Percentiles rank a stretch among this genome's conserved stretches.
These are phyloP conservation scores for Trypanosoma scelopori DNA, from an alignment of 208 protist genomes.

Conservation along the genomic window DNA sequence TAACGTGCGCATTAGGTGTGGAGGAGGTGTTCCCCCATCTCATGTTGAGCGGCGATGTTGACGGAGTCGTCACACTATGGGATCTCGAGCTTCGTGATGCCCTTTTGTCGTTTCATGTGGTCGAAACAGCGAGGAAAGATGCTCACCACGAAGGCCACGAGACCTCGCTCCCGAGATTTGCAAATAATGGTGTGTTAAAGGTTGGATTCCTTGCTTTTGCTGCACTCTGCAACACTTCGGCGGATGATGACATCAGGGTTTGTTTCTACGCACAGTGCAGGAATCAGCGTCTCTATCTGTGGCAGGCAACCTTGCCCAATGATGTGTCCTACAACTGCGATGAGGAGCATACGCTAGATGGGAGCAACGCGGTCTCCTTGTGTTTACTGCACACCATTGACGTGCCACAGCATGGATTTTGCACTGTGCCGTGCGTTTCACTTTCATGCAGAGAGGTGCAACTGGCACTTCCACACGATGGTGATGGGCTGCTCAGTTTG, in stretches of 20 bases:
- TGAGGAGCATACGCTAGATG: conserved; percentile 6
- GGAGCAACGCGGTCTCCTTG: not conserved
- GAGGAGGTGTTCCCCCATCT: conserved; percentile 38
- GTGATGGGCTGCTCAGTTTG: conserved; percentile 43
- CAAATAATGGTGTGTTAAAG: conserved; percentile 30
- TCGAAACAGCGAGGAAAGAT: not conserved
- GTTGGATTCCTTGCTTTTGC: conserved; percentile 36
- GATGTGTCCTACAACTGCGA: not conserved
- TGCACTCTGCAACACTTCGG: not conserved
- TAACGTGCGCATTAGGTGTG: conserved; percentile 51
- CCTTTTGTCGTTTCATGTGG: conserved; percentile 40
- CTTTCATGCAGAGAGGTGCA: conserved; percentile 17
- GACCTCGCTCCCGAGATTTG: not conserved
- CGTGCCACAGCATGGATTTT: conserved; percentile 79
- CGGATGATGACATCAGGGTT: not conserved
- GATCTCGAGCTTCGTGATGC: conserved; percentile 53
- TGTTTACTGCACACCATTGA: conserved; percentile 42
- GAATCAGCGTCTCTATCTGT: conserved; percentile 74
- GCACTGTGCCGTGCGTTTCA: conserved; percentile 33
- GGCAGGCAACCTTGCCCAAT: conserved; percentile 24
- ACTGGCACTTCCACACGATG: conserved; percentile 60
- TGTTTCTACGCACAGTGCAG: conserved; percentile 81
- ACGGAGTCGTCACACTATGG: conserved; percentile 67
- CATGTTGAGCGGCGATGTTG: conserved; percentile 66
- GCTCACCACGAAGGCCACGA: not conserved